Evolutionary conservation across 2,329 filamentous ascomycete species (phyloP).

Genomic region (Tolypocladium inflatum): DNA sequence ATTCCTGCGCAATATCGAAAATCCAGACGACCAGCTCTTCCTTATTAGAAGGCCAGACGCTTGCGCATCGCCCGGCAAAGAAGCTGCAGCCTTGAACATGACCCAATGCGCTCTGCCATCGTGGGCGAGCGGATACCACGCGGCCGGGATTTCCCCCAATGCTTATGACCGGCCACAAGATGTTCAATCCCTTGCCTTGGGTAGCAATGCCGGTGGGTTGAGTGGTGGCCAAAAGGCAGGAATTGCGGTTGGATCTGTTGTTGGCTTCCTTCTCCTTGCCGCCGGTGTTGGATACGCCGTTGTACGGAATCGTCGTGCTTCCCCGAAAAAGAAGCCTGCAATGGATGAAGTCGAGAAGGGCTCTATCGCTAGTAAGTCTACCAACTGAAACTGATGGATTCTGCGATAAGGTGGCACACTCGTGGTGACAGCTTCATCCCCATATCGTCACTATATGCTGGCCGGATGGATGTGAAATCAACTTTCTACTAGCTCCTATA

Average conservation of each 20-base stretch:
- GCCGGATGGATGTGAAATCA: too few relatives aligned
- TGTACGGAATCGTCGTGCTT: neutral
- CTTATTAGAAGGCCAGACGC: neutral
- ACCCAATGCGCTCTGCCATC: neutral
- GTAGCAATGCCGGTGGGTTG: neutral
- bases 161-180: neutral
- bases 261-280: neutral
- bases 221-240: neutral
- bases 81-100: neutral
- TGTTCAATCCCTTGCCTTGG: neutral
- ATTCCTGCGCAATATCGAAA: neutral
- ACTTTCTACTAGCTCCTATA: too few relatives aligned
- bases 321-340: neutral
- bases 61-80: neutral
- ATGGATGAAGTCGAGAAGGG: neutral
- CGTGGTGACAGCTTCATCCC: neutral
- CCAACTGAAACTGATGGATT: neutral
- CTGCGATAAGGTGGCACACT: neutral
- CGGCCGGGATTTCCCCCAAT: neutral
- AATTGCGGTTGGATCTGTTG: neutral
- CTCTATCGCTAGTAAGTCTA: neutral
- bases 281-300: neutral
- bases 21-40: neutral
- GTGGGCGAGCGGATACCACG: neutral
- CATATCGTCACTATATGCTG: neutral